These are phyloP conservation scores for Aspergillus brasiliensis DNA, from an alignment of 2,329 filamentous ascomycete genomes.

Conservation along the genomic window DNA sequence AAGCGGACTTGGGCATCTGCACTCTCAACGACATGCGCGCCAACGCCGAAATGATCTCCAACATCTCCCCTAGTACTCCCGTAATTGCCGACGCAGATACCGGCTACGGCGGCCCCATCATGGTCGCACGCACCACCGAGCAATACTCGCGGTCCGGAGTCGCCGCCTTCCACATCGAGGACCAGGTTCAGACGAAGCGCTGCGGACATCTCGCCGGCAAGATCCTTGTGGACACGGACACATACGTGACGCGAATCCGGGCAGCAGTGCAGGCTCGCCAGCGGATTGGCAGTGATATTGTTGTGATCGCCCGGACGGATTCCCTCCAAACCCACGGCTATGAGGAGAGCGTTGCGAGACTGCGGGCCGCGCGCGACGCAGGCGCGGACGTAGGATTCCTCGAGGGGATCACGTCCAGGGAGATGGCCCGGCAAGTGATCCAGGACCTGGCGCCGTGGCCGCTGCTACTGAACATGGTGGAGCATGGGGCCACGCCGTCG, in stretches of 20 bases:
- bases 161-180: conserved; percentile 60
- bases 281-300: conserved; percentile 43
- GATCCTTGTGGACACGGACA: conserved; percentile 38
- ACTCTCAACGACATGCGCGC: conserved; percentile 56
- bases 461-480: conserved; percentile 49
- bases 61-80: conserved; percentile 51
- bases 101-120: conserved; percentile 55
- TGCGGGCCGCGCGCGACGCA: conserved; percentile 42
- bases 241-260: conserved; percentile 40
- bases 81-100: conserved; percentile 59
- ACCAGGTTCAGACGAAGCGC: conserved; percentile 53
- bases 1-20: conserved; percentile 54
- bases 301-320: conserved; percentile 50
- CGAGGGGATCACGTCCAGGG: conserved; percentile 43
- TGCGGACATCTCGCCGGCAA: conserved; percentile 47
- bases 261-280: conserved; percentile 40
- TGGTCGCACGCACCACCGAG: conserved; percentile 52
- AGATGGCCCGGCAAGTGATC: conserved; percentile 39
- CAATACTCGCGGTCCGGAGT: conserved; percentile 57
- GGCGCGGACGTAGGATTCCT: conserved; percentile 48
- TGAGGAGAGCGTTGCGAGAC: conserved; percentile 41
- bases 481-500: conserved; percentile 46
- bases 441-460: conserved; percentile 42
- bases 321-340: conserved; percentile 40
- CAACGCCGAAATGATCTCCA: conserved; percentile 58